Base-by-base conservation (phyloP, 2,329 filamentous ascomycete species). In the Alternaria burnsii region DNA sequence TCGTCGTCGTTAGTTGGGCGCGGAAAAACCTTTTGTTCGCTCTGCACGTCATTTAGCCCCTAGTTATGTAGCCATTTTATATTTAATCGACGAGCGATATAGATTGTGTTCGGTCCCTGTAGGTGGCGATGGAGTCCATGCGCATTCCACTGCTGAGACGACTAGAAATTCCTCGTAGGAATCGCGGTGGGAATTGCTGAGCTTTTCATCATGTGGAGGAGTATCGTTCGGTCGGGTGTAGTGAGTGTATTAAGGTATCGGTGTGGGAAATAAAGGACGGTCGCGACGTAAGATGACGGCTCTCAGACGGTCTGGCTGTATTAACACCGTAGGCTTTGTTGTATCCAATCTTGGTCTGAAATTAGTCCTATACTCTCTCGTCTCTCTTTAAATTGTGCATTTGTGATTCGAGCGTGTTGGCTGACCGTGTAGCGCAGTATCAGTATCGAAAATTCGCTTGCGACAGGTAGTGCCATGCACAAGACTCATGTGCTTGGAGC, bases 21-120 rank as follows among this genome's bases (percentile, higher is more conserved):
- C 32, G 14, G 12, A 36, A 0, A 14, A 30, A 30, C 28, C 28
- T 30, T 0, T 11, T 30, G 9, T 30, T 30, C 4, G 9, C 28
- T 30, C 28, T 8, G 32, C 12, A 16, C 0, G 1, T 6, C 14
- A 36, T 36, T 0, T 16, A 36, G 14, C 12, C 0, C 5, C 12
- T 12, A 36, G 32, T 14, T 36, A 14, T 36, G 32, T 14, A 36
- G 6, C 12, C 32, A 36, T 36, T 16, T 0, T 14, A 16, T 14
- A n/a, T 36, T 12, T 5, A n/a, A 0, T 36, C 32, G 14, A 36
- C 32, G 14, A 36, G 32, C 32, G 5, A 36, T 0, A 16, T 36
- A 1, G 32, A 1, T 0, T 36, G 0, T 36, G 14, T 36, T 16
- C 32, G 32, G 32, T 16, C 0, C 0, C 6, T 36, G 32, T 16